A percentile compares a stretch with the other conserved stretches of the same genome.
Evolutionary conservation across 345 rosid species (phyloP).

Genomic region (Populus euphratica): DNA sequence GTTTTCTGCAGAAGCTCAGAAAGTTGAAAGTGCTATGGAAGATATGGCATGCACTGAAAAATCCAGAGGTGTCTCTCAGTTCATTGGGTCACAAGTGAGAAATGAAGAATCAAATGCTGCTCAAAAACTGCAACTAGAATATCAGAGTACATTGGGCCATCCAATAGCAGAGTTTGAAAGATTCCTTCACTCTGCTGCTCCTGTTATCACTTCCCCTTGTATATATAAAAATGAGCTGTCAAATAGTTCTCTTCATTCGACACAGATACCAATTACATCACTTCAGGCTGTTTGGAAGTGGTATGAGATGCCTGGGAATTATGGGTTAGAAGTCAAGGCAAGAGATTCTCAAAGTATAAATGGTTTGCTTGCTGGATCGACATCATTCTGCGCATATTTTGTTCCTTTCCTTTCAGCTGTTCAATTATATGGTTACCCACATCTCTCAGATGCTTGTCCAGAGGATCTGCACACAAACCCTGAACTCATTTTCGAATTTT

Average conservation of each 20-base stretch:
- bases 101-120: conserved; percentile 13
- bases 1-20: neutral
- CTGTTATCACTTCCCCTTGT: conserved; percentile 14
- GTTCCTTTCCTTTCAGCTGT: conserved; percentile 34
- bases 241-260: conserved; percentile 10
- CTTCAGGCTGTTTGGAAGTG: conserved; percentile 29
- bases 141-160: conserved; percentile 6
- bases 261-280: conserved; percentile 14
- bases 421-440: conserved; percentile 21
- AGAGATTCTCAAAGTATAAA: conserved; percentile 6
- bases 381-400: conserved; percentile 26
- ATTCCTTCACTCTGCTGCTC: conserved; percentile 20
- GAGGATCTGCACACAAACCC: neutral
- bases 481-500: conserved; percentile 28
- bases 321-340: conserved; percentile 26
- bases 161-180: conserved; percentile 30
- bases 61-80: conserved; percentile 3
- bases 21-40: conserved; percentile 1
- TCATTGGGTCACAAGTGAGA: neutral
- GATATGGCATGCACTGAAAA: conserved; percentile 6
- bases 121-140: conserved; percentile 22
- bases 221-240: neutral
- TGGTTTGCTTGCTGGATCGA: neutral
- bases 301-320: conserved; percentile 29
- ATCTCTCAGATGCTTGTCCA: conserved; percentile 1